Base-by-base conservation (phyloP, 1,284 basidiomycete genomes). In the Irpex rosettiformis region DNA sequence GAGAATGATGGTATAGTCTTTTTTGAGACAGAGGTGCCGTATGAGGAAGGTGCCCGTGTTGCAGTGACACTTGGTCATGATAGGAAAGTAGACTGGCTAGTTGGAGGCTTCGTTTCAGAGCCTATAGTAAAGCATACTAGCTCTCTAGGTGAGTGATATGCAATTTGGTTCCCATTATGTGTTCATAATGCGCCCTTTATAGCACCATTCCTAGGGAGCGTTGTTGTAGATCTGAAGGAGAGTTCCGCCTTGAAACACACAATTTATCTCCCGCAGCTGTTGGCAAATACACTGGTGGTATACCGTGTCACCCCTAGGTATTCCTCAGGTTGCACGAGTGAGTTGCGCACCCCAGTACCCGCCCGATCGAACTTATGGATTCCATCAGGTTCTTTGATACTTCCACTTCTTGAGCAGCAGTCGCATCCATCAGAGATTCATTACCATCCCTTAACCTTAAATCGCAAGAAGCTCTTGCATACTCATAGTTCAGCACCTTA, bases 401-500 rank as follows among this genome's bases (percentile, higher is more conserved):
- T 80, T 10, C 84, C 88, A 2, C 70, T 89, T 5, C 73, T 92
- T 6, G 73, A 79, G 28, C 84, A 88, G 59, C 75, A 74, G 0
- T 84, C 88, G 0, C 76, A 79, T 54, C 66, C 75, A 1, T 73
- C 77, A 27, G 93, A 96, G 73, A 79, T 81, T 0, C 88, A 93
- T 62, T 92, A 88, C 67, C 86, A 86, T 67, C 80, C 85, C 7
- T 72, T 86, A 21, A 64, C 59, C 2, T 61, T 66, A 1, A 47
- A 45, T 3, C 58, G 70, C 8, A 63, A 76, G 0, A 73, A 86
- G 18, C 76, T 85, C 11, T 73, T 94, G 1, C 93, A 95, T 67
- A 82, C 86, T 0, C 93, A 96, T 69, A 70, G 79, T 1, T 74
- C 77, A 2, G 89, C 85, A 0, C 91, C 93, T 0, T 93, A 87